These are phyloP conservation scores for Exophiala sp. DNA, from an alignment of 2,329 filamentous ascomycete genomes.

Conservation along the genomic window DNA sequence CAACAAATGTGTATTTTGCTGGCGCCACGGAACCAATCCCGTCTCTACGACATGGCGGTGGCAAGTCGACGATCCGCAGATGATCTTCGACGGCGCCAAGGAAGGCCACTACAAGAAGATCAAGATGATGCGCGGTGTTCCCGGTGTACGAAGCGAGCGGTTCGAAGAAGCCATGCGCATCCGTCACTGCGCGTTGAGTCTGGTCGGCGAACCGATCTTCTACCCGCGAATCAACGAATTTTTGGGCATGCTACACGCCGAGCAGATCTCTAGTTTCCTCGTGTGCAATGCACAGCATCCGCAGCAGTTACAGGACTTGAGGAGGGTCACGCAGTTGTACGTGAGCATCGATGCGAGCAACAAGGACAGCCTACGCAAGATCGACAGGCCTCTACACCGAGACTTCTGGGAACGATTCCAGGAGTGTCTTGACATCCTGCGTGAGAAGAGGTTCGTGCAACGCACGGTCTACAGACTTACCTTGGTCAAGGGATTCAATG, in stretches of 20 bases:
- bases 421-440: conserved; percentile 82
- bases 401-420: conserved; percentile 98
- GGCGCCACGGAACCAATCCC: conserved; percentile 95
- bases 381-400: conserved; percentile 86
- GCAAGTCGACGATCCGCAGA: conserved; percentile 84
- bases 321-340: conserved; percentile 90
- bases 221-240: conserved; percentile 97
- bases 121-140: conserved; percentile 92
- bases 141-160: conserved; percentile 84
- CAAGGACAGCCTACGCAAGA: conserved; percentile 77
- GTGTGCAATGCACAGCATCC: conserved; percentile 98
- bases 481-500: conserved; percentile 95
- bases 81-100: conserved; percentile 88
- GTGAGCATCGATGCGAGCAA: conserved; percentile 95
- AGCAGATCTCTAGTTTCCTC: conserved; percentile 88
- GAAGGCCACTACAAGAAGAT: conserved; percentile 95
- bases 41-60: conserved; percentile 96
- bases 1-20: conserved; percentile 99
- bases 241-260: conserved; percentile 72
- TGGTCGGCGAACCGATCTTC: conserved; percentile 98
- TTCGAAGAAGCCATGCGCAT: conserved; percentile 93
- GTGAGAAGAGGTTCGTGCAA: conserved; percentile 76
- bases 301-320: conserved; percentile 75
- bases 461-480: conserved; percentile 93
- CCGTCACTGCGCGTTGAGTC: conserved; percentile 82